Conservation (phyloP, 202 grass and related monocot species). For the Musa balbisiana region DNA sequence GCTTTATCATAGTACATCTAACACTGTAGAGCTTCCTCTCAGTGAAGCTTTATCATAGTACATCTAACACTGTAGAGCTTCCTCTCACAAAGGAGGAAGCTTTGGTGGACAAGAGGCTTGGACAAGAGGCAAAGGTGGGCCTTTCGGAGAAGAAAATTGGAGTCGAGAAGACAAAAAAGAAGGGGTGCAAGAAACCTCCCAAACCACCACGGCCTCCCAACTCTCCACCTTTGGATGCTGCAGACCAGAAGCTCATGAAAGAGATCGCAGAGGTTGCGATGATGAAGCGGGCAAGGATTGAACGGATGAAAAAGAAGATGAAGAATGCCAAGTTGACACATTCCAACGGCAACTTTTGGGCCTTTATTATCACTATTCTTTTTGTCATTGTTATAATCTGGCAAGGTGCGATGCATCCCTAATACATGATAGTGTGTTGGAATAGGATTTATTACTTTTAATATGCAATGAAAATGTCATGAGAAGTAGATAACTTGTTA, state of each 20-base stretch:
- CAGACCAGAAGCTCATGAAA: conserved; percentile 5
- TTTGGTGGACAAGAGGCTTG: neutral
- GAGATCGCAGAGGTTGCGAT: conserved; percentile 4
- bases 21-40: no score
- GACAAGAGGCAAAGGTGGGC: neutral
- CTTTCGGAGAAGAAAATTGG: conserved; percentile 4
- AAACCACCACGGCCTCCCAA: conserved; percentile 13
- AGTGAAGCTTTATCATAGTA: neutral
- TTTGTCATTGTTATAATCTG: conserved; percentile 16
- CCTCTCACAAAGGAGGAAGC: neutral
- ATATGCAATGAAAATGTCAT: neutral
- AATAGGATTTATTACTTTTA: neutral
- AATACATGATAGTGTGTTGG: neutral
- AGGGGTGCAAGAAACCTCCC: conserved; percentile 14
- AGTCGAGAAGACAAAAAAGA: conserved; percentile 15
- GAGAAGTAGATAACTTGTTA: neutral
- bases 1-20: neutral
- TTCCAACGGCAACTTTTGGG: conserved; percentile 10
- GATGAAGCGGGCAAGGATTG: conserved; percentile 15
- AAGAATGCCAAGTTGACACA: conserved; percentile 15
- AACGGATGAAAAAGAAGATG: conserved; percentile 21
- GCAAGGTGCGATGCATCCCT: conserved; percentile 12
- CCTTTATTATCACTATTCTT: conserved; percentile 9
- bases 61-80: neutral
- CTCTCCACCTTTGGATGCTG: conserved; percentile 10